Base-by-base conservation (phyloP, 129 eudicot species). In the Chrysanthemum seticuspe region DNA sequence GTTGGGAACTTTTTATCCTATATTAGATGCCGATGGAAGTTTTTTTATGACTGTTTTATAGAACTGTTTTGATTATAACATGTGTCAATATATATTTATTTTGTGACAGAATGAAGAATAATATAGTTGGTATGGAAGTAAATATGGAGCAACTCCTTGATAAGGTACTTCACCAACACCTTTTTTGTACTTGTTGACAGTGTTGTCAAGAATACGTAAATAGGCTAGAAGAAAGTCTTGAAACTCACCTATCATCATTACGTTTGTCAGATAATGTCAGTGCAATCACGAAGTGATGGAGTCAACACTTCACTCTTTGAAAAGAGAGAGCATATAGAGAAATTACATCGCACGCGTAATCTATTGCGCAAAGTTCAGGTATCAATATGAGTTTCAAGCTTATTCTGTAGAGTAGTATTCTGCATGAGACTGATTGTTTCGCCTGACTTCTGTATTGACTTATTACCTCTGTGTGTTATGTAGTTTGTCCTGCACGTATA, bases 361-460 rank as follows among this genome's bases (percentile, higher is more conserved):
- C 93, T 94, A 48, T 81, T 94, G 60, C 96, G 91, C 63, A 94
- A 94, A 90, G 89, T 94, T 72, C 99, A 94, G 99, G 99, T 94
- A 88, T 61, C 61, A 29, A 40, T 6, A 68, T 70, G 67, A 65
- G 21, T 69, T 45, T 57, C 14, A 7, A 69, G n/a, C 52, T 44
- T 72, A 61, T 62, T 10, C 34, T 48, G 65, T 62, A 31, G 34
- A 62, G 56, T 47, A 2, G 10, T 40, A 40, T 40, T 8, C 2
- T 40, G 47, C 10, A 40, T 7, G 10, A 40, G 47, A 40, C 25
- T 80, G 67, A 47, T 68, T 58, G 14, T 36, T 44, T 34, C 9
- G 60, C 67, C 45, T 12, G 54, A n/a, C 40, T 40, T 40, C 6
- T 40, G 47, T 40, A 40, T 40, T 0, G 10, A 40, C 47, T 40